These are phyloP conservation scores for Lactarius evosmus DNA, from an alignment of 768 basidiomycete species.

Conservation along the genomic window DNA sequence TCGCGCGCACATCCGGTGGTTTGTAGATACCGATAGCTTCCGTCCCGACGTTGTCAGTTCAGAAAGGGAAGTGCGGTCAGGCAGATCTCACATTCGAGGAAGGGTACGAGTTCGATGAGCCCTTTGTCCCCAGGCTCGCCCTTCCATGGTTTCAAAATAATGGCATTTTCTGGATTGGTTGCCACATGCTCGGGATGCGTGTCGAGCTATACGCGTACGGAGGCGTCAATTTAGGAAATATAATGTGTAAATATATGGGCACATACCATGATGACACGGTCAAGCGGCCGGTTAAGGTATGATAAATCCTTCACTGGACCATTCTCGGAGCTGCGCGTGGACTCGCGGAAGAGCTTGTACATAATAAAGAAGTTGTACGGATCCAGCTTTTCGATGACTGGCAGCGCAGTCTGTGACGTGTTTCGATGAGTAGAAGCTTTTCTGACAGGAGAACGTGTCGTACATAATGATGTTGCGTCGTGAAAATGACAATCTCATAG, in stretches of 20 bases:
- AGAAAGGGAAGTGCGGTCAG: background rate
- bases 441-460: conserved; percentile 31
- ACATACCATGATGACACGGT: conserved; percentile 21
- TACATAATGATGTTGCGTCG: conserved; percentile 84
- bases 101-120: conserved; percentile 90
- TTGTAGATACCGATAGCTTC: conserved; percentile 91
- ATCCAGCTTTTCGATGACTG: conserved; percentile 91
- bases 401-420: conserved; percentile 67
- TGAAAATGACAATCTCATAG: conserved; percentile 97
- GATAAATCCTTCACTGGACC: conserved; percentile 92
- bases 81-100: conserved; percentile 76
- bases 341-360: conserved; percentile 90
- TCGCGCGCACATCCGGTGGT: conserved; percentile 81
- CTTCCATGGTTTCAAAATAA: conserved; percentile 82
- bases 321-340: conserved; percentile 79
- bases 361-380: conserved; percentile 86
- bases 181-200: conserved; percentile 73
- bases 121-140: conserved; percentile 74
- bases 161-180: conserved; percentile 85
- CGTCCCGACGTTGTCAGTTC: background rate
- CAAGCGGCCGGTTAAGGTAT: conserved; percentile 72
- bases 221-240: conserved; percentile 53
- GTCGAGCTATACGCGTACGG: conserved; percentile 83
- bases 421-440: conserved; percentile 1
- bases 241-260: background rate